Percentiles rank a stretch among this genome's conserved stretches.
These are phyloP conservation scores for Isochrysis galbana DNA, from an alignment of 78 protist genomes.

Conservation along the genomic window DNA sequence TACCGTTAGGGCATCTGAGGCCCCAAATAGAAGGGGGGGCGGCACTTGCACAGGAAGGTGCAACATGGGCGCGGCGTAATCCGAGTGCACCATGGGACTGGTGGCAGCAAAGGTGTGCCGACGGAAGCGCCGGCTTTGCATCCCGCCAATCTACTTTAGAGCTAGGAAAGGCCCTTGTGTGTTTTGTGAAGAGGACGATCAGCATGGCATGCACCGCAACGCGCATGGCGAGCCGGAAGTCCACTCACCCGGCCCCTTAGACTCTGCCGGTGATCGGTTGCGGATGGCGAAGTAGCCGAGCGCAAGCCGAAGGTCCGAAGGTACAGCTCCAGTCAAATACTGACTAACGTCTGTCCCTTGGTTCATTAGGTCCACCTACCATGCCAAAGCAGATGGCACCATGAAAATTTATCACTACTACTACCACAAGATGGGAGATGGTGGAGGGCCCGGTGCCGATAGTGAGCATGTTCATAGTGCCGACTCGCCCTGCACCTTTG, in stretches of 20 bases:
- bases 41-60: neutral
- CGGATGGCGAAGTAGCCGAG: constrained; percentile 43
- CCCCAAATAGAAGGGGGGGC: neutral
- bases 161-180: neutral
- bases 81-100: neutral
- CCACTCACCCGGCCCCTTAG: neutral
- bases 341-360: constrained; percentile 26
- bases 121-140: neutral
- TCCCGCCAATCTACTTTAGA: neutral
- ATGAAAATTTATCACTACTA: too few relatives aligned
- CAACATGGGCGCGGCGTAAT: neutral
- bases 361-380: constrained; percentile 54
- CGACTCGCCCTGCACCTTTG: too few relatives aligned
- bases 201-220: neutral
- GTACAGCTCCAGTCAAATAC: neutral
- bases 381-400: too few relatives aligned
- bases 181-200: neutral
- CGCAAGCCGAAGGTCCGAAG: constrained; percentile 10
- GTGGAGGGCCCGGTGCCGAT: too few relatives aligned
- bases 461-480: too few relatives aligned
- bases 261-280: neutral
- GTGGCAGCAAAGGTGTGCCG: neutral
- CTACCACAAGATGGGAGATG: too few relatives aligned
- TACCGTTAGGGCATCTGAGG: neutral
- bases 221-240: neutral